phyloP scores from a whole-genome alignment of 306 rosid genomes.

The Delonix regia region DNA sequence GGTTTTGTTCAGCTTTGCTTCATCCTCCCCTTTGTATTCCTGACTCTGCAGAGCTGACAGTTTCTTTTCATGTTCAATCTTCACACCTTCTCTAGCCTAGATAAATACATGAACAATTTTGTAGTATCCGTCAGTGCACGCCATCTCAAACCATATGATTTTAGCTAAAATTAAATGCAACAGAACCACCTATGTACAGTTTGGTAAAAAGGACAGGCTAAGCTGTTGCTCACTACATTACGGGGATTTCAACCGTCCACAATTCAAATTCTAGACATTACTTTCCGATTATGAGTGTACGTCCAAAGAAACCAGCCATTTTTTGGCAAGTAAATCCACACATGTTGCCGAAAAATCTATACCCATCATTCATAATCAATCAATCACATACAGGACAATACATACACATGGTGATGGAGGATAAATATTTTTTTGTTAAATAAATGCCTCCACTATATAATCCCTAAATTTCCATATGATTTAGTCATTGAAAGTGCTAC shows the following conservation, averaged over 20 bases:
- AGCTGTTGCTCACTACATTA: slow-evolving; percentile 18
- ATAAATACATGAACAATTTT: slow-evolving; percentile 39
- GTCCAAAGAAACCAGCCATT: slow-evolving; percentile 29
- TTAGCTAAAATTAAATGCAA: slow-evolving; percentile 44
- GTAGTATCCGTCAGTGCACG: slow-evolving; percentile 41
- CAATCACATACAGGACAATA: not conserved
- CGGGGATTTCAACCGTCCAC: slow-evolving; percentile 29
- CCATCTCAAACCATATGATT: slow-evolving; percentile 34
- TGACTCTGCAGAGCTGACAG: slow-evolving; percentile 76
- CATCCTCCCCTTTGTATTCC: slow-evolving; percentile 94
- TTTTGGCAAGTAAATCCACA: slow-evolving; percentile 19
- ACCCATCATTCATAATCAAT: slow-evolving; percentile 13
- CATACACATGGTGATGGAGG: not conserved
- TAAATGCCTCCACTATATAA: not conserved
- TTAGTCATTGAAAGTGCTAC: too few species aligned
- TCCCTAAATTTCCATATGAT: not conserved
- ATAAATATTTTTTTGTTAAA: not conserved
- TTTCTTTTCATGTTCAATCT: slow-evolving; percentile 93
- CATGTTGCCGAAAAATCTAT: slow-evolving; percentile 11
- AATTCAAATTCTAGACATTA: slow-evolving; percentile 29
- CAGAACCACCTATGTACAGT: slow-evolving; percentile 30
- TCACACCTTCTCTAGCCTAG: slow-evolving; percentile 90
- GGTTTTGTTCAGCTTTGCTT: slow-evolving; percentile 85
- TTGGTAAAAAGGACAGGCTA: slow-evolving; percentile 27
- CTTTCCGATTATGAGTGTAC: slow-evolving; percentile 12